Evolutionary conservation across 805 yeast genomes (phyloP), one percentile per base, ranked within the genome.

Genomic region (Wickerhamiella parazyma): DNA sequence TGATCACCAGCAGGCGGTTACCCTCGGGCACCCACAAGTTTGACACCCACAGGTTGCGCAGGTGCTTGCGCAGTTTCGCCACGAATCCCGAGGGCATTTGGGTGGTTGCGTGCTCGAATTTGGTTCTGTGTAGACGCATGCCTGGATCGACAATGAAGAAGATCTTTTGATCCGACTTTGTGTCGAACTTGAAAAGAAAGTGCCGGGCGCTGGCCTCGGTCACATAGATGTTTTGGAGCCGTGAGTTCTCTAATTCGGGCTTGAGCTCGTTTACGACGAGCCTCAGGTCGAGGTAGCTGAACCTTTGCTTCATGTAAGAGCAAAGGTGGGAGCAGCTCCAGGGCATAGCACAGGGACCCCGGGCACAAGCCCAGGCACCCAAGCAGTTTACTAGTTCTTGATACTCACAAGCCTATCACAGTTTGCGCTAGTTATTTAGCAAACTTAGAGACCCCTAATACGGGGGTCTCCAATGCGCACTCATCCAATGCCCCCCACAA

Each of bases 171-270:
- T 86, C 78, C 21, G 44, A 34, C n/a, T 40, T 42, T 24, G 51
- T 46, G 31, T 45, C 52, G 33, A 45, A 36, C 26, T 47, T 47
- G 39, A 41, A 41, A n/a, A 48, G 38, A 38, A 34, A 44, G 44
- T 83, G 86, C 43, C 87, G 72, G 9, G 70, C 67, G 4, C 84
- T 79, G 28, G 76, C 72, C 14, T 80, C 73, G 26, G 85, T 70
- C 56, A 85, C 86, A 62, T 89, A 87, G 44, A 89, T 78, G 60
- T 89, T 89, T 50, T 79, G 86, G 46, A 89, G 65, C 49, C 96
- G 65, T 56, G 77, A 78, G 42, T 78, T 76, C 48, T 72, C 67
- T 26, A 87, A 52, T 38, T 70, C 64, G 6, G 63, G 55, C 42
- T 69, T 69, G 36, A 87, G 69, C 60, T 89, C 97, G 17, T 69